Evolutionary conservation across 257 asterid species (phyloP).

Genomic region (Datura wrightii): DNA sequence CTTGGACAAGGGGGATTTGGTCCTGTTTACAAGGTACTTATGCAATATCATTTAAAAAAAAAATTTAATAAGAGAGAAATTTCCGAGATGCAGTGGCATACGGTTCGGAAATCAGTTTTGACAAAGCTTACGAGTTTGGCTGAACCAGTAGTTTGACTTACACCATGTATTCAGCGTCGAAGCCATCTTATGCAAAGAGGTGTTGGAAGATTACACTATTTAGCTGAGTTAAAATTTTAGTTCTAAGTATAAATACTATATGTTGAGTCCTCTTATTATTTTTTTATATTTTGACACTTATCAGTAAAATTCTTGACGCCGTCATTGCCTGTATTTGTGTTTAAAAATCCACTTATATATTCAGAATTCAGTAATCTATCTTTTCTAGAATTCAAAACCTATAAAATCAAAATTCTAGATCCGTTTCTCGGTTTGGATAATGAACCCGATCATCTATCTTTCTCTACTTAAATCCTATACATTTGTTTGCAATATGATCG

Average conservation of each 20-base stretch:
- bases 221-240: no score
- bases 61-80: neutral
- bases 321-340: neutral
- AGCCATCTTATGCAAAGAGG: no score
- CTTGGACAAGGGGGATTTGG: slow-evolving; percentile 30
- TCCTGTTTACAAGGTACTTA: slow-evolving; percentile 26
- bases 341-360: neutral
- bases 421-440: neutral
- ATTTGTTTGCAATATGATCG: neutral
- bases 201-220: no score
- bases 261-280: no score
- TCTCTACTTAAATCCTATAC: neutral
- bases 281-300: no score
- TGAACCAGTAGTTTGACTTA: no score
- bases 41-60: neutral
- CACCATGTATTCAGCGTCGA: no score
- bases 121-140: neutral
- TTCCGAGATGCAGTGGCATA: neutral
- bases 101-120: neutral
- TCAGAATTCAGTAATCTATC: no score
- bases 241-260: no score
- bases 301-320: no score
- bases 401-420: neutral
- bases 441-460: neutral
- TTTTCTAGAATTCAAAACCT: neutral